Percentiles rank a stretch among this genome's conserved stretches.
Conservation (phyloP, 495 filamentous ascomycete genomes). For the Terfezia boudieri region DNA sequence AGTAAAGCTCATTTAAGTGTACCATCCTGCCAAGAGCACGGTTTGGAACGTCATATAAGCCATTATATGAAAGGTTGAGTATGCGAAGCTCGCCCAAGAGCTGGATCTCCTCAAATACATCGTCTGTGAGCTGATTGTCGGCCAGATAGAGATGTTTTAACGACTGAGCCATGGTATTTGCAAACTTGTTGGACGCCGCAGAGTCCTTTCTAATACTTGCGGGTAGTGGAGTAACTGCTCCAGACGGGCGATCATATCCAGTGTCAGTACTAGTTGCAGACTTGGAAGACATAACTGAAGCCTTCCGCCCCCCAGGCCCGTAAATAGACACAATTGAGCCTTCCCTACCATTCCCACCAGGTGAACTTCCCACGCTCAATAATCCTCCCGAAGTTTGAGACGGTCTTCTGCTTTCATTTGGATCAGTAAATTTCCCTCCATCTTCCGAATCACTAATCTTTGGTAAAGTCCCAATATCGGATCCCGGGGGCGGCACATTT, state of each 20-base stretch:
- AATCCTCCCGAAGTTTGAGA: slow-evolving; percentile 64
- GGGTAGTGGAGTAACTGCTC: slow-evolving; percentile 31
- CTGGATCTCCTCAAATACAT: slow-evolving; percentile 75
- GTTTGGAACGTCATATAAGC: slow-evolving; percentile 73
- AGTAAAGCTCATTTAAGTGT: slow-evolving; percentile 69
- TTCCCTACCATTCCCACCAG: slow-evolving; percentile 43
- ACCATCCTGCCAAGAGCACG: slow-evolving; percentile 72
- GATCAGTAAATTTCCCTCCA: not conserved
- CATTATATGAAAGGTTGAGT: slow-evolving; percentile 88
- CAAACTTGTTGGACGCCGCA: slow-evolving; percentile 45
- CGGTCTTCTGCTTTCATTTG: slow-evolving; percentile 35
- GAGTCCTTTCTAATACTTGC: slow-evolving; percentile 56
- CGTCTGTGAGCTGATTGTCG: slow-evolving; percentile 82
- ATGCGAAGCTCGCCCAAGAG: slow-evolving; percentile 65
- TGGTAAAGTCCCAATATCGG: slow-evolving; percentile 33
- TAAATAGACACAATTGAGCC: slow-evolving; percentile 60
- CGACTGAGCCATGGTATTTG: slow-evolving; percentile 66
- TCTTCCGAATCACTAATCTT: slow-evolving; percentile 29
- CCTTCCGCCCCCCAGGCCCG: slow-evolving; percentile 54
- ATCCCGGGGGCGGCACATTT: slow-evolving; percentile 5
- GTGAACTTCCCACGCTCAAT: slow-evolving; percentile 51
- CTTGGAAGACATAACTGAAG: slow-evolving; percentile 49
- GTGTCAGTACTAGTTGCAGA: slow-evolving; percentile 29
- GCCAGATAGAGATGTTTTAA: slow-evolving; percentile 68
- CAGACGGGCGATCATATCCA: slow-evolving; percentile 21